These are phyloP conservation scores for Trichoderma lentiforme DNA, from an alignment of 2,329 filamentous ascomycete genomes.

Conservation along the genomic window DNA sequence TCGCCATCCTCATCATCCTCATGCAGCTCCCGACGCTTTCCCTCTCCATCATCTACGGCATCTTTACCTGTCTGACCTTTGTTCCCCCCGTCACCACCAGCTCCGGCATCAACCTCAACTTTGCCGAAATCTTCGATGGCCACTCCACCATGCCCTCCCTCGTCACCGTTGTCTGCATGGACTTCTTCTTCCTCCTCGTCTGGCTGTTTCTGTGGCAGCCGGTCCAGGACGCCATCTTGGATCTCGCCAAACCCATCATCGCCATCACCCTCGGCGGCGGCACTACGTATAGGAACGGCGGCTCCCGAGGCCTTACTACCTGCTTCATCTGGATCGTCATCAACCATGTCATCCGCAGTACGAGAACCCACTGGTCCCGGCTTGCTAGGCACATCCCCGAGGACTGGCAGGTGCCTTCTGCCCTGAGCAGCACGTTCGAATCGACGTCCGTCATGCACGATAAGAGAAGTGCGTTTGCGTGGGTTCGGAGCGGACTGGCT, in stretches of 20 bases:
- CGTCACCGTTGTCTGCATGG: slow-evolving; percentile 79
- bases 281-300: slow-evolving; percentile 63
- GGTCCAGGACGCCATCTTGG: slow-evolving; percentile 81
- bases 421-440: slow-evolving; percentile 48
- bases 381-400: slow-evolving; percentile 46
- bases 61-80: slow-evolving; percentile 91
- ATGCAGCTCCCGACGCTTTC: slow-evolving; percentile 88
- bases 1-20: slow-evolving; percentile 93
- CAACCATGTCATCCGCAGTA: slow-evolving; percentile 51
- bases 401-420: slow-evolving; percentile 43
- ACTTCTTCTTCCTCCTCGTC: slow-evolving; percentile 75
- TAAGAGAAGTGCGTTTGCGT: slow-evolving; percentile 59
- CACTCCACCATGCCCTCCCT: slow-evolving; percentile 82
- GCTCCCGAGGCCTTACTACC: slow-evolving; percentile 67
- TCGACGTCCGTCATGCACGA: slow-evolving; percentile 44
- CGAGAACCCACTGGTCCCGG: slow-evolving; percentile 47
- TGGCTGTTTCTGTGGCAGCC: slow-evolving; percentile 88
- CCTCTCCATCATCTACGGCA: slow-evolving; percentile 82
- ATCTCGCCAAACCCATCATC: slow-evolving; percentile 89
- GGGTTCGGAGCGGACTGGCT: slow-evolving; percentile 65
- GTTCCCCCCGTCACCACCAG: slow-evolving; percentile 78
- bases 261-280: slow-evolving; percentile 86
- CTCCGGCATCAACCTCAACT: slow-evolving; percentile 73
- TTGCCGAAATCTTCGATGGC: slow-evolving; percentile 89
- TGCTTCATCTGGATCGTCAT: slow-evolving; percentile 66